Evolutionary conservation across 805 yeast genomes (phyloP).

Genomic region (Candida pini): DNA sequence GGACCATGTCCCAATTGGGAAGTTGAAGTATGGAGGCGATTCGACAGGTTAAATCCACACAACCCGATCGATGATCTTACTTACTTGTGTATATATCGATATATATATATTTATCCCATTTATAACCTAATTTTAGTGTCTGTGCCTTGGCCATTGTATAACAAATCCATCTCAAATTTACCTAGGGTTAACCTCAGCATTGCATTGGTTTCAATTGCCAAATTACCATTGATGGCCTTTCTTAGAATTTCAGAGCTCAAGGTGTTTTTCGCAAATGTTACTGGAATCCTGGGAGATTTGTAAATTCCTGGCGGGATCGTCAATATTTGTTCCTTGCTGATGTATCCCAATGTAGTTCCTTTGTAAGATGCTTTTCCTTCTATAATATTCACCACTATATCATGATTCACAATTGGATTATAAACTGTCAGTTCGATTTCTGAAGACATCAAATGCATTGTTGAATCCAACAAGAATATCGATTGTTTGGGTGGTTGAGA

Average conservation of each 20-base stretch:
- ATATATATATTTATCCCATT: too few species aligned
- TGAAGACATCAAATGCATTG: conserved; percentile 49
- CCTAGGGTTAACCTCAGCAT: conserved; percentile 35
- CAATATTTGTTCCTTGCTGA: conserved; percentile 36
- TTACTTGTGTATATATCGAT: too few species aligned
- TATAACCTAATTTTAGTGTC: conserved; percentile 33
- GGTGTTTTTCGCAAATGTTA: conserved; percentile 37
- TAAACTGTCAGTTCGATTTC: conserved; percentile 48
- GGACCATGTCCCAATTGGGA: too few species aligned
- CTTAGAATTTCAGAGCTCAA: conserved; percentile 44
- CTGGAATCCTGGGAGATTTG: conserved; percentile 45
- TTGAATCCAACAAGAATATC: conserved; percentile 40
- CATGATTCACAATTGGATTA: conserved; percentile 50
- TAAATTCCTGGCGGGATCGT: conserved; percentile 47
- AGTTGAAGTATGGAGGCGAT: too few species aligned
- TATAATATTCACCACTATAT: conserved; percentile 34
- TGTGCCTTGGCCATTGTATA: conserved; percentile 41
- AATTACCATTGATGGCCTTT: conserved; percentile 45
- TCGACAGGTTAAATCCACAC: too few species aligned
- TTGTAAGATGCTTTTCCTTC: conserved; percentile 45
- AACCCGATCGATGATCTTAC: too few species aligned
- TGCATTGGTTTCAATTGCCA: conserved; percentile 43
- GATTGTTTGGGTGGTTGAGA: conserved; percentile 20
- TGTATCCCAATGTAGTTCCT: conserved; percentile 40
- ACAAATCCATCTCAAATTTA: conserved; percentile 34